phyloP scores from a whole-genome alignment of 345 rosid species.

The Erucastrum elatum region DNA sequence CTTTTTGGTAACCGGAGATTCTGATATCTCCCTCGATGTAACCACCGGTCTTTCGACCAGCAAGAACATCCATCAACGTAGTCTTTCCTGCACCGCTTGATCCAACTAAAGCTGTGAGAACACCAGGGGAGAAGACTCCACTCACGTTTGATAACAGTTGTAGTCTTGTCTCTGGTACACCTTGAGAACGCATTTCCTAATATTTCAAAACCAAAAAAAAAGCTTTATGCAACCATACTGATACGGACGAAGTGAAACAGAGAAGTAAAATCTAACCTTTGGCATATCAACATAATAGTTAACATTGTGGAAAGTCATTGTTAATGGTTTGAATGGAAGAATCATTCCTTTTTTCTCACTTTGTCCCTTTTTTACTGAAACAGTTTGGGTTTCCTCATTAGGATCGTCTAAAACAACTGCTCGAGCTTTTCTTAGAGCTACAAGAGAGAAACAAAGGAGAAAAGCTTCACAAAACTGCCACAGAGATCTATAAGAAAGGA shows the following conservation, averaged over 20 bases:
- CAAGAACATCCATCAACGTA: constrained; percentile 95
- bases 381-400: constrained; percentile 39
- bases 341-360: constrained; percentile 78
- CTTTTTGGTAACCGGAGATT: constrained; percentile 81
- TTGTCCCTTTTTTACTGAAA: constrained; percentile 24
- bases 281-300: constrained; percentile 95
- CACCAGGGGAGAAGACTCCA: constrained; percentile 92
- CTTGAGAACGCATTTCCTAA: constrained; percentile 77
- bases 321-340: constrained; percentile 85
- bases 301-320: constrained; percentile 91
- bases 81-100: constrained; percentile 98
- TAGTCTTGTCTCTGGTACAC: constrained; percentile 67
- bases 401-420: constrained; percentile 47
- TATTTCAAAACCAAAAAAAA: constrained; percentile 2
- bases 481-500: neutral
- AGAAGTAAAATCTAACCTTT: constrained; percentile 47
- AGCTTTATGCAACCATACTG: neutral
- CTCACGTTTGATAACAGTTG: constrained; percentile 75
- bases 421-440: constrained; percentile 60
- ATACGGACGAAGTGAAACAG: neutral
- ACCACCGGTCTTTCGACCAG: constrained; percentile 95
- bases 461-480: constrained; percentile 10
- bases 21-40: constrained; percentile 78
- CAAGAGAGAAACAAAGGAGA: constrained; percentile 26
- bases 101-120: constrained; percentile 93